These are phyloP conservation scores for Myriosclerotinia duriaeana DNA, from an alignment of 2,329 filamentous ascomycete genomes.

Conservation along the genomic window DNA sequence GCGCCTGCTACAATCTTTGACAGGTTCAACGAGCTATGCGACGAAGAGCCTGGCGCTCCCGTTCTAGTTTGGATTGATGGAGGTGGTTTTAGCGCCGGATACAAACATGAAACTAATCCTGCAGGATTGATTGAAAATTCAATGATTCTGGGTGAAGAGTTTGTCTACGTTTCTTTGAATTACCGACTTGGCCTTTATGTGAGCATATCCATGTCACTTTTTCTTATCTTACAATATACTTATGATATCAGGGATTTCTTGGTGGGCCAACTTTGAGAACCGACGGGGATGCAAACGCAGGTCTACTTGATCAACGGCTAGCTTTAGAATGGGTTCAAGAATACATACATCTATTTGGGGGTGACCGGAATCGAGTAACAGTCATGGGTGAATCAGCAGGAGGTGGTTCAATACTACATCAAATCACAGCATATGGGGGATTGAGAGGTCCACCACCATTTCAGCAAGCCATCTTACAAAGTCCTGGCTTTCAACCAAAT, in stretches of 20 bases:
- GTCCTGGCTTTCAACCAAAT: constrained; percentile 31
- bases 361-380: constrained; percentile 51
- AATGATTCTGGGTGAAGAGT: constrained; percentile 40
- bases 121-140: constrained; percentile 42
- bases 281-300: constrained; percentile 38
- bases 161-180: constrained; percentile 40
- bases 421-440: constrained; percentile 54
- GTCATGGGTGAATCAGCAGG: constrained; percentile 53
- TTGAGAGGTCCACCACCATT: constrained; percentile 42
- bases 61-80: constrained; percentile 35
- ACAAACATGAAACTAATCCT: constrained; percentile 44
- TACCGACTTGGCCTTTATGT: constrained; percentile 39
- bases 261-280: constrained; percentile 49
- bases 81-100: constrained; percentile 46
- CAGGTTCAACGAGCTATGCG: constrained; percentile 25
- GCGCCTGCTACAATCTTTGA: constrained; percentile 45
- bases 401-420: constrained; percentile 54
- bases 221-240: neutral
- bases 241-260: constrained; percentile 31
- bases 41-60: neutral
- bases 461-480: constrained; percentile 42
- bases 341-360: constrained; percentile 57
- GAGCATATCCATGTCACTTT: constrained; percentile 18
- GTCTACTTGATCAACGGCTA: constrained; percentile 53
- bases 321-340: constrained; percentile 45